These are phyloP conservation scores for Aspergillus ellipticus DNA, from an alignment of 495 filamentous ascomycete genomes.

Conservation along the genomic window DNA sequence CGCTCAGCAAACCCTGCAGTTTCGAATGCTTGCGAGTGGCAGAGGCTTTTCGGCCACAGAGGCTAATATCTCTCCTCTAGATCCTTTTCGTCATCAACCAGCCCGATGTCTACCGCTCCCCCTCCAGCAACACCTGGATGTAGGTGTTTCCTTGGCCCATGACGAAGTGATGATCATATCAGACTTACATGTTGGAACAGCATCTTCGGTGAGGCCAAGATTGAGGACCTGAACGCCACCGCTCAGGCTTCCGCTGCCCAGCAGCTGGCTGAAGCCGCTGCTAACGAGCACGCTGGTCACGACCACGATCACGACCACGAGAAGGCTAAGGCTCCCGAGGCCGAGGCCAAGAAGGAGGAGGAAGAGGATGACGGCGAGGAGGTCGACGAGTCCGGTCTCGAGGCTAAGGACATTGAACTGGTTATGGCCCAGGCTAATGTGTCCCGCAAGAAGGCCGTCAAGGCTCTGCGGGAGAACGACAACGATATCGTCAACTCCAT, in stretches of 20 bases:
- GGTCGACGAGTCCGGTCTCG: slow-evolving; percentile 86
- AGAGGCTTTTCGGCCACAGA: neutral
- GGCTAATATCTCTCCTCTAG: slow-evolving; percentile 43
- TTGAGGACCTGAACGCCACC: slow-evolving; percentile 97
- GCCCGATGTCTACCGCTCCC: slow-evolving; percentile 98
- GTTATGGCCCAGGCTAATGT: slow-evolving; percentile 98
- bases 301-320: slow-evolving; percentile 73
- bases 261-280: slow-evolving; percentile 80
- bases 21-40: neutral
- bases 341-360: slow-evolving; percentile 74
- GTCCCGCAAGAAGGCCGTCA: slow-evolving; percentile 95
- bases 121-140: slow-evolving; percentile 99
- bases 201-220: slow-evolving; percentile 99
- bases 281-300: slow-evolving; percentile 71
- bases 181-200: slow-evolving; percentile 44
- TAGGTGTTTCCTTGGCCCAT: slow-evolving; percentile 46
- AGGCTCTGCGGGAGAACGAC: slow-evolving; percentile 97
- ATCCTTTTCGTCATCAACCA: slow-evolving; percentile 99
- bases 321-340: slow-evolving; percentile 73
- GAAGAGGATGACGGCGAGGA: slow-evolving; percentile 96
- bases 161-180: neutral
- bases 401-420: slow-evolving; percentile 98
- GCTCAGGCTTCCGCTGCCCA: slow-evolving; percentile 92
- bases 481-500: slow-evolving; percentile 99
- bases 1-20: neutral